A percentile compares a stretch with the other conserved stretches of the same genome.
Evolutionary conservation across 1,139 yeast species (phyloP).

Genomic region (Arxiozyma bovina): DNA sequence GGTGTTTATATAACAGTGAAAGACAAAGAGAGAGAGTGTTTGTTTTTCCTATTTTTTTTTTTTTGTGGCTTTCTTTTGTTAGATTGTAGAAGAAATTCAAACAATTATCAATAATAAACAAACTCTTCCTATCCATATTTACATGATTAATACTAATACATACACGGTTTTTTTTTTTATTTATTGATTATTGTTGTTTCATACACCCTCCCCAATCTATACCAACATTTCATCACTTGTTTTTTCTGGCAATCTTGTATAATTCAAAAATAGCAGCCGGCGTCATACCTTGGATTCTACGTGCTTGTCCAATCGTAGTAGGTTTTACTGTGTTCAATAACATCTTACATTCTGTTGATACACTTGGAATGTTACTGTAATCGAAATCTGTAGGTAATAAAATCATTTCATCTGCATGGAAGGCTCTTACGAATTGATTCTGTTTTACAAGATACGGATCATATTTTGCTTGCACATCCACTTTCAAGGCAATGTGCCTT

Average conservation of each 20-base stretch:
- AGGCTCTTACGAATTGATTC: constrained; percentile 59
- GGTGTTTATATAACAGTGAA: too few relatives aligned
- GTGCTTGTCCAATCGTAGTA: constrained; percentile 85
- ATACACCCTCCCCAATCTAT: too few relatives aligned
- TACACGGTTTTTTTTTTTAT: too few relatives aligned
- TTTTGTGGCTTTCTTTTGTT: too few relatives aligned
- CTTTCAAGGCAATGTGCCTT: constrained; percentile 46
- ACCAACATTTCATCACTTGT: background rate
- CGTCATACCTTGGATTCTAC: constrained; percentile 88
- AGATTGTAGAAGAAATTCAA: too few relatives aligned
- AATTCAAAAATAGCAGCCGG: constrained; percentile 75
- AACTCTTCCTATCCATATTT: background rate
- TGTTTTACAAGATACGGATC: constrained; percentile 75
- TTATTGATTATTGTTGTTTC: background rate
- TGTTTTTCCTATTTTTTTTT: too few relatives aligned
- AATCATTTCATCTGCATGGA: constrained; percentile 72
- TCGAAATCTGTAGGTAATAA: constrained; percentile 56
- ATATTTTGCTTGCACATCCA: constrained; percentile 74
- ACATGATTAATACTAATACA: background rate
- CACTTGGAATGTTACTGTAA: constrained; percentile 42
- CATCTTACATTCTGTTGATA: constrained; percentile 69
- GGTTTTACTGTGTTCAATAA: constrained; percentile 73
- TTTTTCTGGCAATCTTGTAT: constrained; percentile 33
- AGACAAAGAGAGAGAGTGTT: too few relatives aligned
- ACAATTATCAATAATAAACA: background rate